These are phyloP conservation scores for Mycena citricolor DNA, from an alignment of 1,284 basidiomycete genomes.

Conservation along the genomic window DNA sequence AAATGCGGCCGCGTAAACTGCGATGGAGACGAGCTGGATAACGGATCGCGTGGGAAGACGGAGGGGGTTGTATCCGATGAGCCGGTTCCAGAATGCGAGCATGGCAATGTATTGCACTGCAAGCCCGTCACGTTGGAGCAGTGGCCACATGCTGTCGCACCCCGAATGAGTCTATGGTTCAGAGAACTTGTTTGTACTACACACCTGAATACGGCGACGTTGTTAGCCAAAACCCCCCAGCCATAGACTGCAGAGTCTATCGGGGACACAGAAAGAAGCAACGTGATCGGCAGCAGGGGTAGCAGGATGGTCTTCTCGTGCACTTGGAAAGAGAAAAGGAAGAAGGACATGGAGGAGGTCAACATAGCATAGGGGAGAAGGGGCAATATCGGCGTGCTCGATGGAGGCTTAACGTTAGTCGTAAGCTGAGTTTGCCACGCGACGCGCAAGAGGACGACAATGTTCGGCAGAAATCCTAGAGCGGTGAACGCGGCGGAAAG, in stretches of 20 bases:
- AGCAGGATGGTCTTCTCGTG: conserved; percentile 94
- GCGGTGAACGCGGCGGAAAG: conserved; percentile 58
- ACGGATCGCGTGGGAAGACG: conserved; percentile 41
- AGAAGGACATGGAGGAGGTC: conserved; percentile 83
- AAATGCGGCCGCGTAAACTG: conserved; percentile 56
- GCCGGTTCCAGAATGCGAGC: conserved; percentile 76
- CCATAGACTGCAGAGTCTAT: conserved; percentile 68
- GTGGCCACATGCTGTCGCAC: conserved; percentile 79
- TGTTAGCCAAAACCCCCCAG: conserved; percentile 80
- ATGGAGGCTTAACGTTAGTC: conserved; percentile 19
- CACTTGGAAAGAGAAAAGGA: conserved; percentile 94
- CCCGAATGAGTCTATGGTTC: no score
- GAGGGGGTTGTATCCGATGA: conserved; percentile 76
- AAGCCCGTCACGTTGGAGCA: conserved; percentile 81
- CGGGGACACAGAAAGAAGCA: conserved; percentile 69
- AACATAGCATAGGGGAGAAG: conserved; percentile 71
- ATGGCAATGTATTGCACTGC: conserved; percentile 70
- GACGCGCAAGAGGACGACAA: conserved; percentile 51
- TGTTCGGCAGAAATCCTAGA: conserved; percentile 65
- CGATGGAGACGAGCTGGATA: conserved; percentile 59
- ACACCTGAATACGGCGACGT: conserved; percentile 88
- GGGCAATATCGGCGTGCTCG: conserved; percentile 52
- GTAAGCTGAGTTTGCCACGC: conserved; percentile 40
- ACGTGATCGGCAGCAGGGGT: conserved; percentile 80
- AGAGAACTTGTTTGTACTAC: no score